A percentile compares a stretch with the other conserved stretches of the same genome.
Evolutionary conservation across 2,329 filamentous ascomycete species (phyloP).

Genomic region (Cladosporium sp.): DNA sequence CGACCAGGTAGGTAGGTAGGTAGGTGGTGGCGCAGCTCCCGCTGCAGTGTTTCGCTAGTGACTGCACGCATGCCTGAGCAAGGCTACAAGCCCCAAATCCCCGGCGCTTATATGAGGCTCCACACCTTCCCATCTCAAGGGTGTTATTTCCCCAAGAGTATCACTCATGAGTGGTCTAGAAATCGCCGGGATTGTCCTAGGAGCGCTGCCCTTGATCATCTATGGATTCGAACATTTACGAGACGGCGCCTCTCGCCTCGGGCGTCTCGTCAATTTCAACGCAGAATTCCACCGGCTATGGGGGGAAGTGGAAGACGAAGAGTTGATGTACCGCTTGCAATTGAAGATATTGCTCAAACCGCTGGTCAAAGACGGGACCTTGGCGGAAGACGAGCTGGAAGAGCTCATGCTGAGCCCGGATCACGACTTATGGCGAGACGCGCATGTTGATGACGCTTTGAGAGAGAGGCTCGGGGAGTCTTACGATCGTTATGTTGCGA

Average conservation of each 20-base stretch:
- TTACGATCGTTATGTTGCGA: slow-evolving; percentile 7
- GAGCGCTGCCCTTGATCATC: slow-evolving; percentile 28
- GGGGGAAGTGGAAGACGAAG: slow-evolving; percentile 14
- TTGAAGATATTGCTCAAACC: slow-evolving; percentile 9
- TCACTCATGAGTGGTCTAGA: slow-evolving; percentile 20
- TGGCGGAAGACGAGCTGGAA: slow-evolving; percentile 17
- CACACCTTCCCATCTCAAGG: no score
- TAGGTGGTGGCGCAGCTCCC: no score
- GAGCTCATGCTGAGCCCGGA: slow-evolving; percentile 22
- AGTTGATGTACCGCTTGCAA: slow-evolving; percentile 7
- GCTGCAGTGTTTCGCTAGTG: no score
- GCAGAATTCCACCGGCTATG: slow-evolving; percentile 1
- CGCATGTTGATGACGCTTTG: slow-evolving; percentile 20
- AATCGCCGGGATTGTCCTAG: slow-evolving; percentile 29
- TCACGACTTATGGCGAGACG: slow-evolving; percentile 21
- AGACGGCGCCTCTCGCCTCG: slow-evolving; percentile 13
- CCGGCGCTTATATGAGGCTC: no score
- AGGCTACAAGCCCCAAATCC: no score
- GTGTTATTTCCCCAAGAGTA: no score
- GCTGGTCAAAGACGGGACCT: slow-evolving; percentile 21
- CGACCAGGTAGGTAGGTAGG: no score
- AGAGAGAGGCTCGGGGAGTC: slow-evolving; percentile 16
- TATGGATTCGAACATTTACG: slow-evolving; percentile 26
- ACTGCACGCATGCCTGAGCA: no score
- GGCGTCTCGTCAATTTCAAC: neutral